Evolutionary conservation across 495 filamentous ascomycete genomes (phyloP).

Genomic region (Glonium stellatum): DNA sequence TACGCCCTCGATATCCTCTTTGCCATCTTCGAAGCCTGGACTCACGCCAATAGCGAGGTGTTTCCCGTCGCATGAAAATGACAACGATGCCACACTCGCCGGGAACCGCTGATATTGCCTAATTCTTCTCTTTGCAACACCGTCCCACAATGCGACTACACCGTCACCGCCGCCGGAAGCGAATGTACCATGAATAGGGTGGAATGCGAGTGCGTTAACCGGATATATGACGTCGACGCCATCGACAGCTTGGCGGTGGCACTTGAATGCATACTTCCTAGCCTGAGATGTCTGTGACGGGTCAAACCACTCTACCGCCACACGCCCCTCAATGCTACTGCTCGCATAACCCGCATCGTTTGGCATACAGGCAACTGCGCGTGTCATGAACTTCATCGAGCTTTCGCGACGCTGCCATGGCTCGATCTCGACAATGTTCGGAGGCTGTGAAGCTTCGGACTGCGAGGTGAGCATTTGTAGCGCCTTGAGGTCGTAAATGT

Average conservation of each 20-base stretch:
- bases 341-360: constrained; percentile 87
- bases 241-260: constrained; percentile 67
- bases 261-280: constrained; percentile 97
- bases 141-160: constrained; percentile 94
- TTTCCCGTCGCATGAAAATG: constrained; percentile 72
- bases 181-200: constrained; percentile 85
- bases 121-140: constrained; percentile 81
- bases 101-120: constrained; percentile 80
- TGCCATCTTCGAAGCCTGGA: constrained; percentile 88
- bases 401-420: constrained; percentile 90
- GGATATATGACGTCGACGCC: constrained; percentile 87
- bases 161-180: constrained; percentile 90
- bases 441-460: constrained; percentile 33
- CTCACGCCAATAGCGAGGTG: constrained; percentile 78
- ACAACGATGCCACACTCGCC: constrained; percentile 66
- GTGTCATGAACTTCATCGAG: constrained; percentile 89
- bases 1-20: constrained; percentile 57
- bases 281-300: constrained; percentile 74
- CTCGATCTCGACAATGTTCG: constrained; percentile 50
- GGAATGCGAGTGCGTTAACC: constrained; percentile 88
- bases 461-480: constrained; percentile 51
- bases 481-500: constrained; percentile 83
- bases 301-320: constrained; percentile 97
- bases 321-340: constrained; percentile 81
- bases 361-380: constrained; percentile 93